phyloP scores from a whole-genome alignment of 306 rosid species.

The Cucumis hystrix region DNA sequence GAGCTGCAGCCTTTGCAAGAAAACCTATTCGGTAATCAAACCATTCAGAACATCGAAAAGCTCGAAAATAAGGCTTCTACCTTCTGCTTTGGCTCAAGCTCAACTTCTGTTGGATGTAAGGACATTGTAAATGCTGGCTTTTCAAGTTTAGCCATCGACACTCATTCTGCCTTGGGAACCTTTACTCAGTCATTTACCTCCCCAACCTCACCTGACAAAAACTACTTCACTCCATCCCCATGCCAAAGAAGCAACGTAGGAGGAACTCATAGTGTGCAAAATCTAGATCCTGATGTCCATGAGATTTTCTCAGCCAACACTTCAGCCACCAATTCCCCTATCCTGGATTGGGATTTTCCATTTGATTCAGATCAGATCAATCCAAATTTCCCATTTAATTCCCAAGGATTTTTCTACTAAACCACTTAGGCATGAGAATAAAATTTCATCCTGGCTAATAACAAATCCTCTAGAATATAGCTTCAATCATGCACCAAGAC shows the following conservation, averaged over 20 bases:
- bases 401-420: slow-evolving; percentile 28
- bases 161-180: slow-evolving; percentile 19
- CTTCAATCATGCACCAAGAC: not conserved
- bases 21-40: slow-evolving; percentile 13
- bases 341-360: slow-evolving; percentile 47
- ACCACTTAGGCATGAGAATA: not conserved
- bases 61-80: slow-evolving; percentile 20
- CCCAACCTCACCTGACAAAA: slow-evolving; percentile 30
- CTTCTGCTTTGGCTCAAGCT: slow-evolving; percentile 53
- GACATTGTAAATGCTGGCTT: not conserved
- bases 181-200: slow-evolving; percentile 26
- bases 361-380: slow-evolving; percentile 31
- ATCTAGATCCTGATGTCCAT: slow-evolving; percentile 33
- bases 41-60: slow-evolving; percentile 1
- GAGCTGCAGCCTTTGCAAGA: slow-evolving; percentile 1
- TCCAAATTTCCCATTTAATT: slow-evolving; percentile 39
- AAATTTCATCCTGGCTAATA: not conserved
- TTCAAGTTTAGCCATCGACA: not conserved
- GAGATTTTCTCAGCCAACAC: slow-evolving; percentile 59
- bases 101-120: slow-evolving; percentile 33
- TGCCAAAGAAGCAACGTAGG: slow-evolving; percentile 18
- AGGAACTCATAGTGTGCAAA: slow-evolving; percentile 1
- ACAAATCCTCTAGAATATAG: not conserved
- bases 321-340: slow-evolving; percentile 47
- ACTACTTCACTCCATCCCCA: slow-evolving; percentile 25